A percentile compares a stretch with the other conserved stretches of the same genome.
These are phyloP conservation scores for Xylaria sp. DNA, from an alignment of 2,329 filamentous ascomycete species.

Conservation along the genomic window DNA sequence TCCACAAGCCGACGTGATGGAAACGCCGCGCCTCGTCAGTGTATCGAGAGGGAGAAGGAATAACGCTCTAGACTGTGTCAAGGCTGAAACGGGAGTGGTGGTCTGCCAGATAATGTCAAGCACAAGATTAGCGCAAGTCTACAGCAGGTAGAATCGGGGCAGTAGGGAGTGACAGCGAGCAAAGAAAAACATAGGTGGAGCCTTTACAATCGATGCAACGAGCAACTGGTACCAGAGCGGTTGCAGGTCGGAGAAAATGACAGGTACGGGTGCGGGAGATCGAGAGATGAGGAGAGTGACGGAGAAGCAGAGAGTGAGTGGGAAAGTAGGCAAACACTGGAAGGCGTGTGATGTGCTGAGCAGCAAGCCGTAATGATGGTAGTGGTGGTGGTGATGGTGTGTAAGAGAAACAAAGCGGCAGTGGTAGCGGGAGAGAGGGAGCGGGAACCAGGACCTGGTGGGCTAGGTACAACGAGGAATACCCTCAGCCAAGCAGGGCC, in stretches of 20 bases:
- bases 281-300: background rate
- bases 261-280: slow-evolving; percentile 12
- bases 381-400: slow-evolving; percentile 39
- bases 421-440: slow-evolving; percentile 40
- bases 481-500: slow-evolving; percentile 42
- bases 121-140: slow-evolving; percentile 40
- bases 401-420: slow-evolving; percentile 42
- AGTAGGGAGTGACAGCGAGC: slow-evolving; percentile 18
- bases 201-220: slow-evolving; percentile 29
- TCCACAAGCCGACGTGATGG: background rate
- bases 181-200: slow-evolving; percentile 24
- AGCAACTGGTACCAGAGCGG: slow-evolving; percentile 8
- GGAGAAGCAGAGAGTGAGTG: slow-evolving; percentile 25
- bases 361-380: slow-evolving; percentile 34
- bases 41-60: slow-evolving; percentile 16
- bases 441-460: slow-evolving; percentile 38
- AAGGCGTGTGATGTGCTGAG: slow-evolving; percentile 25
- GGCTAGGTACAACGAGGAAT: slow-evolving; percentile 33
- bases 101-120: slow-evolving; percentile 37
- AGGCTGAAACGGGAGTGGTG: slow-evolving; percentile 34
- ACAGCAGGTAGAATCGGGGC: slow-evolving; percentile 12
- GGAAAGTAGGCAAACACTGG: slow-evolving; percentile 23
- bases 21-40: background rate
- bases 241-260: slow-evolving; percentile 9
- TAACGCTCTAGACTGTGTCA: slow-evolving; percentile 5